Evolutionary conservation across 2,329 filamentous ascomycete species (phyloP).

Genomic region (Helotiales sp.): DNA sequence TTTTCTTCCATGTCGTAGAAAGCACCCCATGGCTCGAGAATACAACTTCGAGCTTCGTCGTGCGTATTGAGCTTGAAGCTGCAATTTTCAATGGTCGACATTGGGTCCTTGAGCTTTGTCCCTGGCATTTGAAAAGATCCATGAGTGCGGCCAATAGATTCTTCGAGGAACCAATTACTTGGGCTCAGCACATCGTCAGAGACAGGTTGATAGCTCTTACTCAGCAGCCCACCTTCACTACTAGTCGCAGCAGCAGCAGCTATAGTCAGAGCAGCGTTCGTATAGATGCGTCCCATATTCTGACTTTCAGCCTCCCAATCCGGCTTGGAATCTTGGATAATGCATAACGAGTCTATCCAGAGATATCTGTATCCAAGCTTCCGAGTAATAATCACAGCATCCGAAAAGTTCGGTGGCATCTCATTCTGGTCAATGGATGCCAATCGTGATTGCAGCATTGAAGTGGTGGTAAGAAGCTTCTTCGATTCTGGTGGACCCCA

Average conservation of each 20-base stretch:
- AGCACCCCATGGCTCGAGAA: not conserved
- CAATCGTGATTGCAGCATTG: not conserved
- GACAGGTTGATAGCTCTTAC: not conserved
- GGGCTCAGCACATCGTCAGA: not conserved
- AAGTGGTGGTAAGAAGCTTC: not conserved
- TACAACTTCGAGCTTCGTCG: not conserved
- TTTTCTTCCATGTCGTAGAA: conserved; percentile 13
- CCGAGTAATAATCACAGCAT: conserved; percentile 12
- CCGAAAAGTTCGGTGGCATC: conserved; percentile 13
- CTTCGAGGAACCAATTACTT: not conserved
- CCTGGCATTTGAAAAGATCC: not conserved
- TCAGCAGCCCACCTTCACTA: not conserved
- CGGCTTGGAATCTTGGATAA: conserved; percentile 16
- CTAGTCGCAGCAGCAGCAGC: conserved; percentile 3
- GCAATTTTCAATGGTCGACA: not conserved
- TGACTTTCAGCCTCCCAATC: conserved; percentile 9
- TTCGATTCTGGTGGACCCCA: conserved; percentile 13
- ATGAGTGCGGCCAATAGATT: not conserved
- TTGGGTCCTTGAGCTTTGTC: not conserved
- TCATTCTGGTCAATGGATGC: conserved; percentile 2
- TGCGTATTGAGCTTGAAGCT: not conserved
- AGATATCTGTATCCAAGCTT: conserved; percentile 12
- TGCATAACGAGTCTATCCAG: conserved; percentile 23
- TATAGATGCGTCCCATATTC: conserved; percentile 14
- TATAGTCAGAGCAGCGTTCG: conserved; percentile 6